Evolutionary conservation across 345 rosid genomes (phyloP).

Genomic region (Cochlearia excelsa): DNA sequence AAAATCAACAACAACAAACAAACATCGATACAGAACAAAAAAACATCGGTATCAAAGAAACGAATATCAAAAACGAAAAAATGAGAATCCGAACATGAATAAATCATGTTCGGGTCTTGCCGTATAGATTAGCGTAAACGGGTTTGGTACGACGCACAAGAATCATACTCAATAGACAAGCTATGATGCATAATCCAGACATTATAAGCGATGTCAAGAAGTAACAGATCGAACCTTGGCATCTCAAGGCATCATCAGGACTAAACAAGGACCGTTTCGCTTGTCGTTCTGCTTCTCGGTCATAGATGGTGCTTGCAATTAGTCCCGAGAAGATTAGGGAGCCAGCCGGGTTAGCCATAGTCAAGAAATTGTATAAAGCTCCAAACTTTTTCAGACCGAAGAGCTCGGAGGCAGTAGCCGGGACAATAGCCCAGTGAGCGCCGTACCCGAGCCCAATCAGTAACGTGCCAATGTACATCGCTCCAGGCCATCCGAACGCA

Average conservation of each 20-base stretch:
- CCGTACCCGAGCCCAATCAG: constrained; percentile 94
- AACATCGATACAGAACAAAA: constrained; percentile 20
- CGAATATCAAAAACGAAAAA: constrained; percentile 27
- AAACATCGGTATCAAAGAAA: constrained; percentile 23
- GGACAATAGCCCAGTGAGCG: constrained; percentile 99
- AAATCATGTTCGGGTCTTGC: constrained; percentile 50
- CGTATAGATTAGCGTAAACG: constrained; percentile 76
- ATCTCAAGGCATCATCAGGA: constrained; percentile 55
- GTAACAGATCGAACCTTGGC: constrained; percentile 82
- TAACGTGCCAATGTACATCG: constrained; percentile 83
- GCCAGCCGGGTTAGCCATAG: constrained; percentile 94
- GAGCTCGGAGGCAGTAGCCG: constrained; percentile 94
- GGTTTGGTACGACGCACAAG: constrained; percentile 85
- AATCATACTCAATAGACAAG: constrained; percentile 68
- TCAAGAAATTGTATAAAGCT: constrained; percentile 89
- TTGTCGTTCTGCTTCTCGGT: constrained; percentile 86
- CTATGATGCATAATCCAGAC: constrained; percentile 86
- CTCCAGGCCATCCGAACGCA: constrained; percentile 93
- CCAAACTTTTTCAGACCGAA: constrained; percentile 95
- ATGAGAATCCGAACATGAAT: constrained; percentile 23
- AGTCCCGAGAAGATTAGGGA: constrained; percentile 89
- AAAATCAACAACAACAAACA: constrained; percentile 22
- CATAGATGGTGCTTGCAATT: constrained; percentile 86
- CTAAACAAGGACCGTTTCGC: constrained; percentile 39
- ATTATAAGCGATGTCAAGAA: constrained; percentile 90